A percentile compares a stretch with the other conserved stretches of the same genome.
phyloP scores from a whole-genome alignment of 2,329 filamentous ascomycete species.

The Penicillium sp. region DNA sequence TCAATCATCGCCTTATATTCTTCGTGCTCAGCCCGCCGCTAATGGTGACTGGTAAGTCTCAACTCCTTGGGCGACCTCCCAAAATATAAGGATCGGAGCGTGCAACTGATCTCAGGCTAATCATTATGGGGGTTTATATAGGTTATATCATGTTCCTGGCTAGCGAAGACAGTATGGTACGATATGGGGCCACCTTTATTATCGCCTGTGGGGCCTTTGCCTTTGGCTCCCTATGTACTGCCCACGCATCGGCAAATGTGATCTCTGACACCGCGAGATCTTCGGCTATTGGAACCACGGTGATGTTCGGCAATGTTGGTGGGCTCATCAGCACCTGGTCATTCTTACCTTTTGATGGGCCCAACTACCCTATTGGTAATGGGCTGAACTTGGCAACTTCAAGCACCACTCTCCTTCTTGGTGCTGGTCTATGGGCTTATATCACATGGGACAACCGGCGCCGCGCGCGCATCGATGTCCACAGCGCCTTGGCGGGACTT shows the following conservation, averaged over 20 bases:
- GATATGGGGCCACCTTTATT: conserved; percentile 63
- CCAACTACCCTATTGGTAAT: conserved; percentile 62
- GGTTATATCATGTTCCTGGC: conserved; percentile 63
- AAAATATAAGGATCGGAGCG: background rate
- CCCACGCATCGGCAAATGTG: conserved; percentile 61
- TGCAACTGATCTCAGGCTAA: background rate
- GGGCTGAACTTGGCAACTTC: conserved; percentile 59
- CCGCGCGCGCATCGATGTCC: conserved; percentile 48
- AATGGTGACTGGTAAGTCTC: conserved; percentile 48
- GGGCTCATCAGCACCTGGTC: conserved; percentile 59
- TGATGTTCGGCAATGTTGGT: conserved; percentile 67
- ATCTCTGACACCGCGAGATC: conserved; percentile 61
- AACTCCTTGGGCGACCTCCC: background rate
- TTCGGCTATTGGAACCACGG: conserved; percentile 56
- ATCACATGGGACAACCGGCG: conserved; percentile 56
- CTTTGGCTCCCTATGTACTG: conserved; percentile 57
- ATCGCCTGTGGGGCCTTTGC: conserved; percentile 57
- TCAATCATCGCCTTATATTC: conserved; percentile 53
- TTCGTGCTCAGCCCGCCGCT: conserved; percentile 53
- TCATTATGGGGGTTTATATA: background rate
- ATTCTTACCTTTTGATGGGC: conserved; percentile 55
- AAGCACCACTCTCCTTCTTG: conserved; percentile 48
- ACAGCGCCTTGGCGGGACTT: conserved; percentile 49
- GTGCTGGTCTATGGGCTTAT: conserved; percentile 48
- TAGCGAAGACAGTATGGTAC: conserved; percentile 43